Base-by-base conservation (phyloP, 78 protist genomes). In the Planoprotostelium fungivorum region DNA sequence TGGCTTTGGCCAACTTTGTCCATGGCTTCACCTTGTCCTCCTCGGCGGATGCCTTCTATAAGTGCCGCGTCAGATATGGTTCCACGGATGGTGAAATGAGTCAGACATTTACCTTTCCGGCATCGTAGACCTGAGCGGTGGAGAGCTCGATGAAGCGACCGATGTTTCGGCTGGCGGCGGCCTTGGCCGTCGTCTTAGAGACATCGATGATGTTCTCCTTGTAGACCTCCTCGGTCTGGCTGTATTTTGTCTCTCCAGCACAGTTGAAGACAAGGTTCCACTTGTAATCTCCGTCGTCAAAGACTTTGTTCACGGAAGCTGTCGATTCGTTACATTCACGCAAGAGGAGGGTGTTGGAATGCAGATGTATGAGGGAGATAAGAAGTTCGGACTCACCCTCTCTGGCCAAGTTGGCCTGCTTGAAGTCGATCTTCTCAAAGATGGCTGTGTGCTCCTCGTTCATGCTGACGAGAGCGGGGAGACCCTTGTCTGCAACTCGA, bases 201-300 rank as follows among this genome's bases (percentile, higher is more conserved):
- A 97, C 87, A 10, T 89, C 95, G 36, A 38, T 29, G 5, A 96
- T 89, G 29, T 88, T 87, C 84, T 95, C 95, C 9, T 96, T 73
- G 96, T 98, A 98, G 51, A 93, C 94, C 34, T 83, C 92, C 25
- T 96, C 96, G 28, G 85, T 38, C 83, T 96, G 98, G 38, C 98
- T 96, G 93, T 89, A 96, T 90, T 93, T 90, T 38, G 99, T 97
- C 92, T 95, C 97, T 1, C 95, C 98, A 23, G 99, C 99, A 83
- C 95, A 87, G 92, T 97, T 95, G 94, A 98, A 35, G 86, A 98
- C 98, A 83, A 63, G 86, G 87, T 95, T 92, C 93, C 90, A 97
- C 38, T 88, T 94, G 1, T 83, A 94, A 29, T 86, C 96, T 1
- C 86, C 97, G 83, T 90, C 38, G 0, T 93, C 87, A 63, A 94